Conservation (phyloP, 805 yeast genomes). For the Vanderwaltozyma verrucispora region DNA sequence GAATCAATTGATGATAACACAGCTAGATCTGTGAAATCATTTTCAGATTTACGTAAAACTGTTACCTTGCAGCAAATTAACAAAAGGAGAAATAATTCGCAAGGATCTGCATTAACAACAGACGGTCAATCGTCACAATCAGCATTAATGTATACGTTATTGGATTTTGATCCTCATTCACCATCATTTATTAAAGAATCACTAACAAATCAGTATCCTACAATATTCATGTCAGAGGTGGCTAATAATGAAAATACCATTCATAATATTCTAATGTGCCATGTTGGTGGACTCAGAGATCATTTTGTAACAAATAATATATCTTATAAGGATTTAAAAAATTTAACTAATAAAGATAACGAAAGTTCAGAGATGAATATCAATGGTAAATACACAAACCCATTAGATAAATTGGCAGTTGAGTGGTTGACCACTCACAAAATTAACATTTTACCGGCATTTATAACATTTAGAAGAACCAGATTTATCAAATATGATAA, state of each 20-base stretch:
- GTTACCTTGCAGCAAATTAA: not conserved
- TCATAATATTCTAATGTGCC: constrained; percentile 18
- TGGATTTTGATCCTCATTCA: not conserved
- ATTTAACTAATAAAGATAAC: constrained; percentile 1
- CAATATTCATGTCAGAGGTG: not conserved
- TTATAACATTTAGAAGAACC: constrained; percentile 17
- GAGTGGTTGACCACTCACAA: constrained; percentile 23
- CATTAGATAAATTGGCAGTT: constrained; percentile 16
- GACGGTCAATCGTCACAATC: not conserved
- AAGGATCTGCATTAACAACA: not conserved
- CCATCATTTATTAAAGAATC: not conserved
- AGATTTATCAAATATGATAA: constrained; percentile 15
- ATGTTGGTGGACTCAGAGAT: constrained; percentile 26
- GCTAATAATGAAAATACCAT: not conserved
- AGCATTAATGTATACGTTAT: not conserved
- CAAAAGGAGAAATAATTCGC: not conserved
- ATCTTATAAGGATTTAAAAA: constrained; percentile 2
- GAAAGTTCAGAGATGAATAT: no score
- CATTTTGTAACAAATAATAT: constrained; percentile 11
- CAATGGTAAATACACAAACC: constrained; percentile 1
- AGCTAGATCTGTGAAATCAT: constrained; percentile 14
- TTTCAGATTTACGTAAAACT: constrained; percentile 10
- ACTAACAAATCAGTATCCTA: not conserved
- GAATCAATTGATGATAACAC: constrained; percentile 4
- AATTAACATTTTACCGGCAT: constrained; percentile 6